Evolutionary conservation across 2,329 filamentous ascomycete species (phyloP), one percentile per base, ranked within the genome.

Genomic region (Phialemoniopsis sp.): DNA sequence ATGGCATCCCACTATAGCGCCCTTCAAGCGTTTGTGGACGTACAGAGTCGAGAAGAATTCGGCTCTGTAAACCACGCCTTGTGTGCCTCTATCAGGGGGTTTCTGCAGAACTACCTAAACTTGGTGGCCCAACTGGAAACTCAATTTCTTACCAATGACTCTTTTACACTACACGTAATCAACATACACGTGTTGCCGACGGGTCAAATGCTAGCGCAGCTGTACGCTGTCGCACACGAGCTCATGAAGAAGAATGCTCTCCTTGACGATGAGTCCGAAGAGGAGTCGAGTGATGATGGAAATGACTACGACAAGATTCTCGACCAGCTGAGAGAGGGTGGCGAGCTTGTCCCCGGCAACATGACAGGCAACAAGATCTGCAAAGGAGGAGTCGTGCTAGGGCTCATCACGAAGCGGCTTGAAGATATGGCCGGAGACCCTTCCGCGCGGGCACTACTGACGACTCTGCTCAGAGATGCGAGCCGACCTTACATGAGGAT

Each of bases 401-500:
- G 89, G 1, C 67, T 97, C 21, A 77, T 98, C 40, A 95, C 89
- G 3, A 85, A 84, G 55, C 77, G 91, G 37, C 68, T 97, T 8
- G 86, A 93, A 49, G 82, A 85, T 13, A 91, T 96, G 80, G 93
- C 91, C 2, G 93, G 93, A 34, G 93, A 98, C 56, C 93, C 93
- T 4, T 85, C 89, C 1, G 90, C 93, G 15, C 80, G 88, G 46
- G 78, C 82, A 17, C 66, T 98, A 15, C 73, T 98, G 10, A 93
- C 88, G 10, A 85, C 83, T 4, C 66, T 98, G 19, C 64, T 98
- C 32, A 78, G 88, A 40, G 91, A 97, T 60, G 85, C 91, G 2
- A 96, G 90, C 54, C 80, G 85, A 40, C 93, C 93, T 1, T 98
- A 98, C 58, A 96, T 97, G 90, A 77, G 78, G 32, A 98, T 98